Evolutionary conservation across 257 asterid genomes (phyloP).

Genomic region (Nicotiana otophora): DNA sequence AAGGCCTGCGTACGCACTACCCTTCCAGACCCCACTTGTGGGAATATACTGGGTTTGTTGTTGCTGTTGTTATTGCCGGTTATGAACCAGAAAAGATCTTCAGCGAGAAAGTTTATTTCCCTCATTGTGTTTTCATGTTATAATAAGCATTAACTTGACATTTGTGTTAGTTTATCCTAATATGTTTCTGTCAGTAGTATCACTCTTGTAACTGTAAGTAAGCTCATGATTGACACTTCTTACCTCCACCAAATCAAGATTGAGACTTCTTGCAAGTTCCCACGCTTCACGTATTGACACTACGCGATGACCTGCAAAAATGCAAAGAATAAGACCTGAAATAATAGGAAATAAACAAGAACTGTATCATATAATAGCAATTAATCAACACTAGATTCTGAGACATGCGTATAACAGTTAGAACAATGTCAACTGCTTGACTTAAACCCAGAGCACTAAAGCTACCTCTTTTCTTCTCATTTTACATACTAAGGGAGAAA

Average conservation of each 20-base stretch:
- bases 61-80: no score
- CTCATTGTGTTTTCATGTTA: neutral
- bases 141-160: neutral
- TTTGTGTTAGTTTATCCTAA: neutral
- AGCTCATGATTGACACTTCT: neutral
- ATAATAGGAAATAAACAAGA: neutral
- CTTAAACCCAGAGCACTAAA: neutral
- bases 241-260: constrained; percentile 91
- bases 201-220: neutral
- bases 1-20: no score
- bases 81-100: neutral
- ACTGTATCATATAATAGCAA: neutral
- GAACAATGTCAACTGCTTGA: neutral
- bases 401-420: neutral
- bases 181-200: neutral
- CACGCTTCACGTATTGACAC: constrained; percentile 52
- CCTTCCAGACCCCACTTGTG: no score
- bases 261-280: constrained; percentile 43
- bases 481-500: neutral
- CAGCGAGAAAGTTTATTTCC: neutral
- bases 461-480: constrained; percentile 1
- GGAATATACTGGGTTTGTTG: no score
- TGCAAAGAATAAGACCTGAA: neutral
- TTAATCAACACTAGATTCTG: neutral
- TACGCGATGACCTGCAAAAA: constrained; percentile 51